A percentile compares a stretch with the other conserved stretches of the same genome.
Conservation (phyloP, 2,329 filamentous ascomycete species). For the Sclerotinia nivalis region DNA sequence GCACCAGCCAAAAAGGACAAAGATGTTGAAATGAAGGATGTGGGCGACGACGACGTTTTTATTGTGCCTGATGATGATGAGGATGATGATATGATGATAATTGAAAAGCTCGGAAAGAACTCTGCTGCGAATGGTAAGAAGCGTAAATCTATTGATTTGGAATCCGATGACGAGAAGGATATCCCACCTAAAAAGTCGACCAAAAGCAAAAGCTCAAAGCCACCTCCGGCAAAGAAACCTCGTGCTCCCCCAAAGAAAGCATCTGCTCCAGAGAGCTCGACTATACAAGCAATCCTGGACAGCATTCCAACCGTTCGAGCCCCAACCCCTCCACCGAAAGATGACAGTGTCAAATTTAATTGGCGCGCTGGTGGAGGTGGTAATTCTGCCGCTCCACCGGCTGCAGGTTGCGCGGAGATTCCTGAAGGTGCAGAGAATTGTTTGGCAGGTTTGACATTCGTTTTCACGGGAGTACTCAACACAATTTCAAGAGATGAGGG, state of each 20-base stretch:
- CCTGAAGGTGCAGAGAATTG: conserved; percentile 87
- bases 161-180: conserved; percentile 57
- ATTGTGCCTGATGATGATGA: conserved; percentile 45
- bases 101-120: conserved; percentile 37
- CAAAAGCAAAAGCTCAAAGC: conserved; percentile 39
- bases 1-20: conserved; percentile 44
- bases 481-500: conserved; percentile 82
- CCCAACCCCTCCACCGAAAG: conserved; percentile 77
- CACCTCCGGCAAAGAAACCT: conserved; percentile 41
- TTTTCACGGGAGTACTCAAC: conserved; percentile 88
- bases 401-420: conserved; percentile 66
- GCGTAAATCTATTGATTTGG: conserved; percentile 57
- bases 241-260: conserved; percentile 56
- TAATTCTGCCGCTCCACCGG: conserved; percentile 63
- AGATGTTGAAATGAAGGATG: conserved; percentile 48
- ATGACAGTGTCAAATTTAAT: conserved; percentile 74
- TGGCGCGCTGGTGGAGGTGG: conserved; percentile 65
- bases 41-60: conserved; percentile 38
- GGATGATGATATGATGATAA: conserved; percentile 47
- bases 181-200: conserved; percentile 56
- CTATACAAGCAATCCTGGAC: conserved; percentile 81
- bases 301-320: conserved; percentile 80
- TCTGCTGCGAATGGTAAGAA: conserved; percentile 49
- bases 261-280: conserved; percentile 64
- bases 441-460: conserved; percentile 84